phyloP scores from a whole-genome alignment of 208 protist genomes.

The Wallacemonas sp. region DNA sequence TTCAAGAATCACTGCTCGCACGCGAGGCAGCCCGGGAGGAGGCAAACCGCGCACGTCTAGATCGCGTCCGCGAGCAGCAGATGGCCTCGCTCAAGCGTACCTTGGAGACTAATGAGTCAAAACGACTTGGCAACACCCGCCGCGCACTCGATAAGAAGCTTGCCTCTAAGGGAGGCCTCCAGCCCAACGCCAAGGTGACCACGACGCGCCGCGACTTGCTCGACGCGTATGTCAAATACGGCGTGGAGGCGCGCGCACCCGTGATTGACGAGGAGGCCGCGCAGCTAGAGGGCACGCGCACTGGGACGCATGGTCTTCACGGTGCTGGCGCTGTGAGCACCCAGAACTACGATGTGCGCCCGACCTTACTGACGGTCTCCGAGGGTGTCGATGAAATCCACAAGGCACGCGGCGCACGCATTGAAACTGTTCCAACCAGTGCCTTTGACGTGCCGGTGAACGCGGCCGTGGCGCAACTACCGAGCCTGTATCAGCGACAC shows the following conservation, averaged over 20 bases:
- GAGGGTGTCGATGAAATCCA: constrained; percentile 73
- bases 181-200: background rate
- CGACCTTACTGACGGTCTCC: constrained; percentile 56
- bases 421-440: constrained; percentile 38
- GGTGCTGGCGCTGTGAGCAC: background rate
- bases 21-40: constrained; percentile 71
- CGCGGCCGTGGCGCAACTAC: constrained; percentile 56
- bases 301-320: background rate
- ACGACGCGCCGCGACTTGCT: constrained; percentile 34
- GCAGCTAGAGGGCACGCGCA: background rate
- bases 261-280: background rate
- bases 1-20: constrained; percentile 47
- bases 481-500: constrained; percentile 77
- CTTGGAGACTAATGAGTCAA: constrained; percentile 49
- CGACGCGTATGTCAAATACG: constrained; percentile 41
- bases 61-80: constrained; percentile 51
- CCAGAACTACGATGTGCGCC: constrained; percentile 81
- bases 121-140: constrained; percentile 30
- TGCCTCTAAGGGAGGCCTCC: constrained; percentile 13
- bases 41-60: constrained; percentile 47
- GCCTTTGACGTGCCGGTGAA: constrained; percentile 72
- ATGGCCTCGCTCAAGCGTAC: constrained; percentile 33
- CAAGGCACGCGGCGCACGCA: constrained; percentile 26
- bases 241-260: constrained; percentile 10
- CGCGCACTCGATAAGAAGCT: constrained; percentile 25